Conservation (phyloP, 1,284 basidiomycete species). For the Abortiporus biennis region DNA sequence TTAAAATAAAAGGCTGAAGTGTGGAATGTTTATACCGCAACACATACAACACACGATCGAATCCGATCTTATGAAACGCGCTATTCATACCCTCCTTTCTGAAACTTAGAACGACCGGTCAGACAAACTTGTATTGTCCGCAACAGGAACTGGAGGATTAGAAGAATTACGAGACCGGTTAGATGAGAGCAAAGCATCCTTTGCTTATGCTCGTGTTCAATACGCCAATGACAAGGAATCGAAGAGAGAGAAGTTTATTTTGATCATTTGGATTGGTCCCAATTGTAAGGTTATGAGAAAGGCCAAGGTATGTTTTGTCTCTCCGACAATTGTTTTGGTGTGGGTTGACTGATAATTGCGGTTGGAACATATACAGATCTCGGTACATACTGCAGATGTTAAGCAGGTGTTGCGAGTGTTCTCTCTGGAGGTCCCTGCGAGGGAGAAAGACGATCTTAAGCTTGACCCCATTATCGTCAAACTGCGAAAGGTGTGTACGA, state of each 20-base stretch:
- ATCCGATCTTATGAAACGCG: no score
- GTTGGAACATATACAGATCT: conserved; percentile 53
- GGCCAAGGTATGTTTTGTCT: conserved; percentile 61
- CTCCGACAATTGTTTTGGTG: conserved; percentile 1
- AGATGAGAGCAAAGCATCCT: conserved; percentile 72
- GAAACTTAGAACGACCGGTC: conserved; percentile 50
- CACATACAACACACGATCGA: no score
- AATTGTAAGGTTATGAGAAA: conserved; percentile 86
- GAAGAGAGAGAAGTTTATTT: conserved; percentile 84
- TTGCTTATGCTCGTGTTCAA: conserved; percentile 76
- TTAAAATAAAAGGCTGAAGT: no score
- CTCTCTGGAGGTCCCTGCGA: conserved; percentile 82
- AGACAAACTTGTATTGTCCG: conserved; percentile 73
- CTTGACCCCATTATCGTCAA: conserved; percentile 72
- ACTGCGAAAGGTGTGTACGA: conserved; percentile 78
- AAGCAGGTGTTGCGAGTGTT: conserved; percentile 74
- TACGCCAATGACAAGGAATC: conserved; percentile 87
- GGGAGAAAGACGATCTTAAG: conserved; percentile 74
- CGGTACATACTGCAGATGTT: conserved; percentile 83
- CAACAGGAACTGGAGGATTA: conserved; percentile 76
- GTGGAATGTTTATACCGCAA: no score
- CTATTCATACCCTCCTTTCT: not conserved
- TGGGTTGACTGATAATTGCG: no score
- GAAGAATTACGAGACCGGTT: conserved; percentile 71
- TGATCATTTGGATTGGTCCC: conserved; percentile 87